Evolutionary conservation across 2,329 filamentous ascomycete species (phyloP).

Genomic region (Coccinonectria pachysandricola): DNA sequence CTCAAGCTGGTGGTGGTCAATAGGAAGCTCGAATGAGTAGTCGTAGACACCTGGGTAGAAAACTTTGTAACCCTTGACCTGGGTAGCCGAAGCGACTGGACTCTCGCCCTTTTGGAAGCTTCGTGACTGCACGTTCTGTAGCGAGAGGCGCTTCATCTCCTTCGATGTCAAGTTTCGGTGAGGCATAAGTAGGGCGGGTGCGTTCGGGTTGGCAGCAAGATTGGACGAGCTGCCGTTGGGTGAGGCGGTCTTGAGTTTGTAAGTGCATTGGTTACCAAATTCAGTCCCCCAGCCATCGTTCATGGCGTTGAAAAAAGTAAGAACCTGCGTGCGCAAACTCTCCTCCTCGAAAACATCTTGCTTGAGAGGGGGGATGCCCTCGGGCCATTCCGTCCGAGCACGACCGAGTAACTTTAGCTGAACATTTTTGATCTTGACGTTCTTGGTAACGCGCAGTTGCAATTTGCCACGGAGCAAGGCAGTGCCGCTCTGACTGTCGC

Average conservation of each 20-base stretch:
- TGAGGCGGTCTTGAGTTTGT: constrained; percentile 31
- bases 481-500: constrained; percentile 54
- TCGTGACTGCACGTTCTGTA: constrained; percentile 71
- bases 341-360: constrained; percentile 75
- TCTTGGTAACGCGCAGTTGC: constrained; percentile 73
- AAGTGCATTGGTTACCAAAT: constrained; percentile 54
- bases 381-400: constrained; percentile 89
- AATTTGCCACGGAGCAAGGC: constrained; percentile 79
- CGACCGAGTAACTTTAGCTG: constrained; percentile 78
- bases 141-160: constrained; percentile 57
- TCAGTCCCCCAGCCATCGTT: constrained; percentile 50
- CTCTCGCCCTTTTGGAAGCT: constrained; percentile 77
- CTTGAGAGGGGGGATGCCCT: constrained; percentile 84
- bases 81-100: constrained; percentile 47
- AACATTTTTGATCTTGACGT: constrained; percentile 85
- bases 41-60: constrained; percentile 65
- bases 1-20: constrained; percentile 82
- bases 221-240: constrained; percentile 27
- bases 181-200: constrained; percentile 12
- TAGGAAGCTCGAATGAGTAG: constrained; percentile 72
- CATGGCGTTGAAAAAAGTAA: constrained; percentile 83
- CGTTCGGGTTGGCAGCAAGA: constrained; percentile 12
- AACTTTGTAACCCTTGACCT: constrained; percentile 68
- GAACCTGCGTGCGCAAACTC: constrained; percentile 75
- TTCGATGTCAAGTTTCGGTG: constrained; percentile 27